Percentiles rank a stretch among this genome's conserved stretches.
Conservation (phyloP, 768 basidiomycete genomes). For the Sporobolomyces pararoseus region DNA sequence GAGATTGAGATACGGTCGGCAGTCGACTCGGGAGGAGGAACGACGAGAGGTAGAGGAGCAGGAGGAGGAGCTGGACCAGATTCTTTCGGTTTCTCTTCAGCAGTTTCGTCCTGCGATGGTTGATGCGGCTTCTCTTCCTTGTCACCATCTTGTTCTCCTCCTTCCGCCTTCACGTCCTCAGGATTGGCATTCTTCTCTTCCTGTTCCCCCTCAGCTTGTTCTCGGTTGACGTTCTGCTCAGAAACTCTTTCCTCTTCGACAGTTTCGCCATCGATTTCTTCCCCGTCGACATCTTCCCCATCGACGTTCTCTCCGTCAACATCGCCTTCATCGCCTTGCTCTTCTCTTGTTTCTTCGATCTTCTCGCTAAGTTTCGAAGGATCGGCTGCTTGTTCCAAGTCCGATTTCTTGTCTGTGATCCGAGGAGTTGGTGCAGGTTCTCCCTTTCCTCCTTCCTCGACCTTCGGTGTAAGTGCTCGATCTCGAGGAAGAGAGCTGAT, state of each 20-base stretch:
- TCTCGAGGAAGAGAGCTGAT: not conserved
- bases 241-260: slow-evolving; percentile 9
- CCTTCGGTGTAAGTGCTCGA: slow-evolving; percentile 13
- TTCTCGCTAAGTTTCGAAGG: slow-evolving; percentile 46
- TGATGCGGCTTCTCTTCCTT: not conserved
- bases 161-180: not conserved
- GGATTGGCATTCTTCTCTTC: not conserved
- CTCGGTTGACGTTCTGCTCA: not conserved
- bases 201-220: not conserved
- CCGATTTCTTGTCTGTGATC: slow-evolving; percentile 14
- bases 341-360: slow-evolving; percentile 47
- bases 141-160: not conserved
- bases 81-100: not conserved
- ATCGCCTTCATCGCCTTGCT: slow-evolving; percentile 1
- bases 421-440: slow-evolving; percentile 34
- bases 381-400: slow-evolving; percentile 26
- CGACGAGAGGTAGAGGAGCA: not conserved
- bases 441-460: slow-evolving; percentile 13
- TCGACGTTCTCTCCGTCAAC: slow-evolving; percentile 34
- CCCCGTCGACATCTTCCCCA: slow-evolving; percentile 22
- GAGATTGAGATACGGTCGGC: slow-evolving; percentile 72
- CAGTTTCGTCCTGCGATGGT: not conserved
- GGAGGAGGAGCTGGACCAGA: not conserved
- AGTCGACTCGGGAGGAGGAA: slow-evolving; percentile 36
- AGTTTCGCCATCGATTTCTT: slow-evolving; percentile 28